Evolutionary conservation across 2,329 filamentous ascomycete species (phyloP).

Genomic region (Cordyceps farinosa): DNA sequence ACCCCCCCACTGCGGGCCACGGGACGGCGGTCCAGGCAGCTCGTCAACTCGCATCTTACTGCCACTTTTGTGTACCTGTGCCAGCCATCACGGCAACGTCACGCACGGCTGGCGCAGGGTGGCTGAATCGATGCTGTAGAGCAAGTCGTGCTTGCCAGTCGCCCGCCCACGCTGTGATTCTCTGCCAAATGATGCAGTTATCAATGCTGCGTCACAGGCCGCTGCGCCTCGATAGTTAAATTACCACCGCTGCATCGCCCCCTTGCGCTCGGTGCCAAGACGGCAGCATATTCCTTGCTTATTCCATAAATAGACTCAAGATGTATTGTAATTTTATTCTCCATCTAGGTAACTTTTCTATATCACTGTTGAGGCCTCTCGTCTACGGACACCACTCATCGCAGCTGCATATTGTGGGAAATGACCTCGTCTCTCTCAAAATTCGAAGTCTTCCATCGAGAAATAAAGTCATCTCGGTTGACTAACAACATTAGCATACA

Average conservation of each 20-base stretch:
- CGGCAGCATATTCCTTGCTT: neutral
- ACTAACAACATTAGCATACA: conserved; percentile 44
- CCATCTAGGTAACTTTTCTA: neutral
- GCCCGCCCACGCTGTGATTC: no score
- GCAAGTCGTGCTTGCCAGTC: no score
- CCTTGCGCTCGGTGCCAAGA: neutral
- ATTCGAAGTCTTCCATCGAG: conserved; percentile 70
- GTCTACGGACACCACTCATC: neutral
- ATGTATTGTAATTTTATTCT: neutral
- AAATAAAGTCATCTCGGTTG: conserved; percentile 76
- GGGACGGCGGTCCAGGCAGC: neutral
- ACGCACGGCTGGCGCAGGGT: neutral
- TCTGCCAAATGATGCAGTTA: no score
- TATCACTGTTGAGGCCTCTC: neutral
- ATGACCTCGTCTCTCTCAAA: conserved; percentile 47
- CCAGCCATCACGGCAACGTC: conserved; percentile 3
- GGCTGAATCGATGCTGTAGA: neutral
- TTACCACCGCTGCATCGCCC: neutral
- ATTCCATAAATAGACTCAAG: neutral
- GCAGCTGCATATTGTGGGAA: conserved; percentile 31
- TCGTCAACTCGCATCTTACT: neutral
- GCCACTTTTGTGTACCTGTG: neutral
- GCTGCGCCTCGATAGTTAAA: neutral
- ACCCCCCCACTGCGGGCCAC: conserved; percentile 2
- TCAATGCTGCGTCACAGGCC: neutral